Base-by-base conservation (phyloP, 2,329 filamentous ascomycete species). In the Coniochaeta ligniaria region DNA sequence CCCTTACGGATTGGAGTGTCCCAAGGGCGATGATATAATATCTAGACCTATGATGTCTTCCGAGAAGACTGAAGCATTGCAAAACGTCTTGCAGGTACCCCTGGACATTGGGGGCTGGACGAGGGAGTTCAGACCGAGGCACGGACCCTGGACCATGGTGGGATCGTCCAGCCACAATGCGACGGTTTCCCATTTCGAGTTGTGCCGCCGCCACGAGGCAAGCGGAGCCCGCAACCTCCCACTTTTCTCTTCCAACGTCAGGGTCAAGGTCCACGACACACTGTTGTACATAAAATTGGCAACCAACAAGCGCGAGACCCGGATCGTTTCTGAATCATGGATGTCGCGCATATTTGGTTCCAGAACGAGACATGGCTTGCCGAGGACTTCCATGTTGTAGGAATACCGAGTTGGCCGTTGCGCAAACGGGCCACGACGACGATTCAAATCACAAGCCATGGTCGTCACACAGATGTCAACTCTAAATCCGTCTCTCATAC, bases 131-230 rank as follows among this genome's bases (percentile, higher is more conserved):
- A 31, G 47, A 17, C 47, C 47, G 47, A 52, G 47, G 47, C 47
- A 52, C 47, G 31, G 47, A 52, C 47, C n/a, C 47, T n/a, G 47
- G 26, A 52, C 31, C 47, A 5, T 17, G 47, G 47, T 52, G 24
- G 47, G 47, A 52, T 52, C 47, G 47, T 52, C 47, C 54, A 57
- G 54, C 54, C 54, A 57, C 54, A 57, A 24, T 24, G 12, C 54
- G 26, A 31, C 56, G 56, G 56, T 31, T 58, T 58, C 22, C 56
- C 56, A 31, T 31, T 58, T 58, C 33, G 56, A 35, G 56, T n/a
- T 12, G 56, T 58, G 56, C 56, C 56, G 56, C 56, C 56, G 56
- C 56, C 56, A 58, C 56, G 56, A 58, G 56, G 56, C 24, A 43
- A 45, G 38, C 35, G 38, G 56, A 57, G 22, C 56, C 56, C 11